Evolutionary conservation across 768 basidiomycete genomes (phyloP).

Genomic region (Gymnopilus dilepis): DNA sequence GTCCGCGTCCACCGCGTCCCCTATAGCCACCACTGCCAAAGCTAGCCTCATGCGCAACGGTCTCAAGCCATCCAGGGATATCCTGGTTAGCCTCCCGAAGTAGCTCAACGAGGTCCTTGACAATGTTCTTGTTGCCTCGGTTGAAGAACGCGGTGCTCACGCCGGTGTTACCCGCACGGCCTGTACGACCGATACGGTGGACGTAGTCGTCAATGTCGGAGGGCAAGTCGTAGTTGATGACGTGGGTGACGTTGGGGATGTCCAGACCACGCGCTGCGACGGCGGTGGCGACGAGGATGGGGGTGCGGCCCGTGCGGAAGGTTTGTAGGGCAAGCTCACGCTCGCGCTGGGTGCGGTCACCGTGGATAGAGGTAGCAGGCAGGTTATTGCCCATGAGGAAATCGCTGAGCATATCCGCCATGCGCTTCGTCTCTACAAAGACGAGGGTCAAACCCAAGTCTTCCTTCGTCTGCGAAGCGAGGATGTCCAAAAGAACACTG

Average conservation of each 20-base stretch:
- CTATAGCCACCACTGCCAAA: constrained; percentile 68
- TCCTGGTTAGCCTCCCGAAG: constrained; percentile 97
- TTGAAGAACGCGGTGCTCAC: constrained; percentile 96
- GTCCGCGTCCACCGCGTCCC: constrained; percentile 66
- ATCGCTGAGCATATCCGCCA: constrained; percentile 98
- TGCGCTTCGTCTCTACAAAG: constrained; percentile 99
- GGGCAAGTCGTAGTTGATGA: constrained; percentile 97
- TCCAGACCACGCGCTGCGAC: constrained; percentile 99
- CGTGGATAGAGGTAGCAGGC: constrained; percentile 96
- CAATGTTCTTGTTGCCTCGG: constrained; percentile 90
- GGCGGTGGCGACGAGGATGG: constrained; percentile 96
- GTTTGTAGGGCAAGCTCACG: constrained; percentile 95
- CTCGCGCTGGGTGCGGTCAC: constrained; percentile 96
- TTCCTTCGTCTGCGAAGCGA: constrained; percentile 74
- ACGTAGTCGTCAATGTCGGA: constrained; percentile 99
- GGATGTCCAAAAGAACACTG: constrained; percentile 93
- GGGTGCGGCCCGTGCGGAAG: constrained; percentile 94
- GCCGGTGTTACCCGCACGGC: constrained; percentile 98
- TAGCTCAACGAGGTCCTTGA: constrained; percentile 89
- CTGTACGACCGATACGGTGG: constrained; percentile 96
- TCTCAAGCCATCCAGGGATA: constrained; percentile 89
- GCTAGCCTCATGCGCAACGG: constrained; percentile 80
- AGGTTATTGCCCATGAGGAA: constrained; percentile 86
- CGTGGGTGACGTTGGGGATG: constrained; percentile 99
- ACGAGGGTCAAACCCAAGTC: constrained; percentile 84